Evolutionary conservation across 108 stramenopile genomes (phyloP).

Genomic region (Skeletonema menzelii): DNA sequence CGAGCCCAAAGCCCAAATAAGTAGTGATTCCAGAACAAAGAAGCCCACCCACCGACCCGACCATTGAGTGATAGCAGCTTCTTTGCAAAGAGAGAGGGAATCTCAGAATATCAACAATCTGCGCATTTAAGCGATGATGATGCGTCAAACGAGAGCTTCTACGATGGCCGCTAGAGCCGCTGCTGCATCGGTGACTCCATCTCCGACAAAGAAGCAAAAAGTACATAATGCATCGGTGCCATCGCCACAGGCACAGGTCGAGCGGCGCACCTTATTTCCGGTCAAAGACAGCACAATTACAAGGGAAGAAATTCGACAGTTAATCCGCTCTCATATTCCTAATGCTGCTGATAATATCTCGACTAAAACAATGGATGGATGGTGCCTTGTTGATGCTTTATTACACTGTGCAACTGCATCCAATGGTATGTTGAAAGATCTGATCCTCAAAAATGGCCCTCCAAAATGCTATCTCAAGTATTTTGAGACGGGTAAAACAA

Average conservation of each 20-base stretch:
- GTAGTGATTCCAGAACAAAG: too few species aligned
- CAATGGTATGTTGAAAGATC: background rate
- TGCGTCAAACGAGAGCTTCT: background rate
- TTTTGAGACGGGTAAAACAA: background rate
- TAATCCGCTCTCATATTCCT: background rate
- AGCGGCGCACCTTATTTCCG: background rate
- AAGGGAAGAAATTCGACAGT: background rate
- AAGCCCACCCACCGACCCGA: too few species aligned
- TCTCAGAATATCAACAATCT: too few species aligned
- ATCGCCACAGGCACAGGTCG: background rate
- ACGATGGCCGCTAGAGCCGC: background rate
- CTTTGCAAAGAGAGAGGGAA: too few species aligned
- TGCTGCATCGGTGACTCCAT: background rate
- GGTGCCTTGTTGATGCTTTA: background rate
- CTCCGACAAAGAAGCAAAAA: constrained; percentile 1
- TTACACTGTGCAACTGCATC: background rate
- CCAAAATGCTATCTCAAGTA: background rate
- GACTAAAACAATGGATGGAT: background rate
- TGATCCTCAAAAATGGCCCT: background rate
- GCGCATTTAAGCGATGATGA: background rate
- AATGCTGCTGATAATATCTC: background rate
- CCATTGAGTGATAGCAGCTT: too few species aligned
- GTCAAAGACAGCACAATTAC: background rate
- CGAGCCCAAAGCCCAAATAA: too few species aligned
- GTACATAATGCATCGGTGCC: background rate